phyloP scores from a whole-genome alignment of 2,329 filamentous ascomycete genomes.

The Sclerotinia subarctica region DNA sequence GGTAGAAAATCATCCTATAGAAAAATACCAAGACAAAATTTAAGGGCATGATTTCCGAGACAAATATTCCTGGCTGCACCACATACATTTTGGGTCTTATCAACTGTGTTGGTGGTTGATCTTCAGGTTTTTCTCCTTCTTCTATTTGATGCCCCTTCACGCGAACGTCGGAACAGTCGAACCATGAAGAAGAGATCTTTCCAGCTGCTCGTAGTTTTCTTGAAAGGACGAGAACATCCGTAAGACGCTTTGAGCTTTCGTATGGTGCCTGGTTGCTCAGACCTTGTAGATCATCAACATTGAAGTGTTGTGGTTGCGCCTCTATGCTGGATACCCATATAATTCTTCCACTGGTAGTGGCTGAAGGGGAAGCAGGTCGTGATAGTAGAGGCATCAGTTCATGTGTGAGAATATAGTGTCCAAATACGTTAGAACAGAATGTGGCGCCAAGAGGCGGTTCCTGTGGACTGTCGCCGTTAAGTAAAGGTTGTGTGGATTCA shows the following conservation, averaged over 20 bases:
- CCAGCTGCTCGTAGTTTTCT: slow-evolving; percentile 61
- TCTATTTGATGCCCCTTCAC: not conserved
- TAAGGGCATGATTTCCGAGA: slow-evolving; percentile 76
- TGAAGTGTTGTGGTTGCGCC: slow-evolving; percentile 47
- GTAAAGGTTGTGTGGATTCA: slow-evolving; percentile 34
- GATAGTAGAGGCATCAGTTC: slow-evolving; percentile 71
- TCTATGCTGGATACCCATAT: slow-evolving; percentile 89
- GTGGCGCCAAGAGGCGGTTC: slow-evolving; percentile 71
- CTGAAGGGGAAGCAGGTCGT: slow-evolving; percentile 29
- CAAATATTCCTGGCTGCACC: slow-evolving; percentile 82
- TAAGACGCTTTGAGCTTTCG: slow-evolving; percentile 83
- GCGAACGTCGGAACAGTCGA: slow-evolving; percentile 42
- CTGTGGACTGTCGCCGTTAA: slow-evolving; percentile 28
- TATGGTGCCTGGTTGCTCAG: slow-evolving; percentile 62
- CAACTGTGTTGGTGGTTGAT: slow-evolving; percentile 15
- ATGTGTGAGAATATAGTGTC: slow-evolving; percentile 87
- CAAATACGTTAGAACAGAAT: slow-evolving; percentile 91
- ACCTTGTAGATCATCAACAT: slow-evolving; percentile 75
- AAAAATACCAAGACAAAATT: slow-evolving; percentile 64
- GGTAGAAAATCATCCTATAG: slow-evolving; percentile 65
- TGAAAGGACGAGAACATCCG: slow-evolving; percentile 78
- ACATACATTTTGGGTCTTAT: slow-evolving; percentile 67
- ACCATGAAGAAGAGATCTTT: slow-evolving; percentile 56
- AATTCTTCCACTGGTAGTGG: slow-evolving; percentile 45
- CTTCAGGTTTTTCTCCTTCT: slow-evolving; percentile 30